Conservation (phyloP, 2,329 filamentous ascomycete species). For the Leptographium radiaticola region DNA sequence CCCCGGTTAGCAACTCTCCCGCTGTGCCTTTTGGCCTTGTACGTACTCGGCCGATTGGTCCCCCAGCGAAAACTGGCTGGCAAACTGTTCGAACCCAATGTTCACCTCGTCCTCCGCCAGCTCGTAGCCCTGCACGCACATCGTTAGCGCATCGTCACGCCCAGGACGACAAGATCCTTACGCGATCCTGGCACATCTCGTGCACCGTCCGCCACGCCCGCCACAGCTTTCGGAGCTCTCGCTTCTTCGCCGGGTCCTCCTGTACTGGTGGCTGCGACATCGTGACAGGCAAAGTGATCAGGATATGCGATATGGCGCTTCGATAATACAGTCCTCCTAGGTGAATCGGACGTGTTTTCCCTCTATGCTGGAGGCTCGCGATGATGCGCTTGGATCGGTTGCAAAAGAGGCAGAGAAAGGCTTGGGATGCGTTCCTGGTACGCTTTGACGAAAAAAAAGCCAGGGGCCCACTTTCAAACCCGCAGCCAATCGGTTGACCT, state of each 20-base stretch:
- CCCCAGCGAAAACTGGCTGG: conserved; percentile 53
- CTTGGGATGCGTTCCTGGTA: background rate
- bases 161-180: conserved; percentile 29
- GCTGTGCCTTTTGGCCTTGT: background rate
- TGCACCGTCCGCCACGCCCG: conserved; percentile 86
- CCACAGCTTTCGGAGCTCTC: conserved; percentile 62
- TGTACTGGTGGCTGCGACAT: background rate
- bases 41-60: conserved; percentile 67
- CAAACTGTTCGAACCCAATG: conserved; percentile 75
- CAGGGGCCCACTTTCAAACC: background rate
- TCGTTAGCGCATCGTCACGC: background rate
- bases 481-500: background rate
- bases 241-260: conserved; percentile 28
- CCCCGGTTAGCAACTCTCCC: background rate
- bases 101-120: conserved; percentile 79
- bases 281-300: too few species aligned
- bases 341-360: too few species aligned
- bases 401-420: background rate
- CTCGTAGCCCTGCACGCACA: conserved; percentile 67
- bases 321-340: too few species aligned
- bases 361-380: too few species aligned
- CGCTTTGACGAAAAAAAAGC: background rate
- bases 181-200: conserved; percentile 87
- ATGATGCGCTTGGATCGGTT: background rate
- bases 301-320: too few species aligned